These are phyloP conservation scores for Furcasterigmium sp. DNA, from an alignment of 2,329 filamentous ascomycete genomes.

Conservation along the genomic window DNA sequence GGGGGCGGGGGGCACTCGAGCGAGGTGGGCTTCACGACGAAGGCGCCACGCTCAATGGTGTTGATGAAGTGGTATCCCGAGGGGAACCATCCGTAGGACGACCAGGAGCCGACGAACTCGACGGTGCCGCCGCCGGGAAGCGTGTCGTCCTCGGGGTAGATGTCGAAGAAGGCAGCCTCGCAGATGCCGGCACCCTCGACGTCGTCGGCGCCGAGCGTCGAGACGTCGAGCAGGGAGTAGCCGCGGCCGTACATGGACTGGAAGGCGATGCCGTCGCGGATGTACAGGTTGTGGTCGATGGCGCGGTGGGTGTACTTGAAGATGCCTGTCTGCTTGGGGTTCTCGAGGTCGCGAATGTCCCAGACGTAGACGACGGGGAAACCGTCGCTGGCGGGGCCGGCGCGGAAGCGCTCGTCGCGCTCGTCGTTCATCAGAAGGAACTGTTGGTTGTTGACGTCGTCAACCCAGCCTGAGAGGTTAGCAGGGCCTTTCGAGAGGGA, in stretches of 20 bases:
- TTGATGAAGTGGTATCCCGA: conserved; percentile 45
- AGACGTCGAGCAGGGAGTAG: conserved; percentile 33
- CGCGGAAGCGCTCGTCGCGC: conserved; percentile 38
- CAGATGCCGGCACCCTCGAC: conserved; percentile 36
- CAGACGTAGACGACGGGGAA: conserved; percentile 46
- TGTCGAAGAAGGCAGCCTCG: conserved; percentile 44
- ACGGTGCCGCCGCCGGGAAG: conserved; percentile 27
- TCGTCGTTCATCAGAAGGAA: conserved; percentile 49
- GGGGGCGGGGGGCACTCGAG: conserved; percentile 6
- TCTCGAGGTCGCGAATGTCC: conserved; percentile 37
- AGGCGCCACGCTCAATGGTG: conserved; percentile 45
- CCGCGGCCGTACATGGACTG: conserved; percentile 46
- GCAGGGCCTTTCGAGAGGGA: conserved; percentile 50
- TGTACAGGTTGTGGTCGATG: conserved; percentile 46
- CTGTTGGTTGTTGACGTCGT: conserved; percentile 36
- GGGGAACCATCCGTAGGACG: conserved; percentile 41
- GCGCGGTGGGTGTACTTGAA: conserved; percentile 33
- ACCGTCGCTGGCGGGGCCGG: conserved; percentile 32
- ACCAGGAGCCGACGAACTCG: conserved; percentile 40
- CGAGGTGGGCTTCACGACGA: conserved; percentile 18
- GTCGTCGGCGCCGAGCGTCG: conserved; percentile 27
- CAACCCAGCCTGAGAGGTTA: conserved; percentile 30
- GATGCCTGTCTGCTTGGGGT: conserved; percentile 34
- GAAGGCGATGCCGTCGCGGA: conserved; percentile 36
- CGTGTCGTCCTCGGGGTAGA: conserved; percentile 43